These are phyloP conservation scores for Cyberlindnera petersonii DNA, from an alignment of 805 yeast species.

Conservation along the genomic window DNA sequence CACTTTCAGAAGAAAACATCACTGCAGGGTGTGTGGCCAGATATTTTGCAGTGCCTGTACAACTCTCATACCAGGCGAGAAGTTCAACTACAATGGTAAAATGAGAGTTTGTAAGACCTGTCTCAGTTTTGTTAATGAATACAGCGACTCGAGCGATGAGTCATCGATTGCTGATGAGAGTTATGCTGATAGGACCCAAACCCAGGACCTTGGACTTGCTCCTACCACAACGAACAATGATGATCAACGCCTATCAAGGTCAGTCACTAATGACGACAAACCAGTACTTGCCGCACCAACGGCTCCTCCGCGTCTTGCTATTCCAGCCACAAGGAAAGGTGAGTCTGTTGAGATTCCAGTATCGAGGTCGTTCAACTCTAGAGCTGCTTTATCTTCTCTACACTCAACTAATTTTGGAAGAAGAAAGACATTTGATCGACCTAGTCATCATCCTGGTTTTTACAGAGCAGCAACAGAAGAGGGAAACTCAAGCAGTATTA, in stretches of 20 bases:
- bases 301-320: slow-evolving; percentile 71
- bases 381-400: slow-evolving; percentile 21
- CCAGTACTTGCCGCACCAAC: slow-evolving; percentile 38
- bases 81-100: slow-evolving; percentile 60
- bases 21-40: slow-evolving; percentile 94
- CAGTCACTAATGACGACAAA: slow-evolving; percentile 20
- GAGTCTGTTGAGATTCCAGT: slow-evolving; percentile 71
- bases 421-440: slow-evolving; percentile 22
- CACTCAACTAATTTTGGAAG: slow-evolving; percentile 26
- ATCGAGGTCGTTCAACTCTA: slow-evolving; percentile 26
- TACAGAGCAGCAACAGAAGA: slow-evolving; percentile 12
- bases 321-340: slow-evolving; percentile 77
- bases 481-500: slow-evolving; percentile 3
- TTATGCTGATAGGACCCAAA: slow-evolving; percentile 22
- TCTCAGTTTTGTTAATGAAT: slow-evolving; percentile 54
- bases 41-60: slow-evolving; percentile 88
- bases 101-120: slow-evolving; percentile 79
- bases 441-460: slow-evolving; percentile 14
- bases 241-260: slow-evolving; percentile 18
- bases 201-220: slow-evolving; percentile 16
- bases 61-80: slow-evolving; percentile 59
- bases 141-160: slow-evolving; percentile 73
- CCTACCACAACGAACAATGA: slow-evolving; percentile 12
- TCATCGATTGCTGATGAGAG: slow-evolving; percentile 38
- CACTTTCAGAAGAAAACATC: slow-evolving; percentile 88